Base-by-base conservation (phyloP, 2,329 filamentous ascomycete species). In the Pyrenochaeta sp. region DNA sequence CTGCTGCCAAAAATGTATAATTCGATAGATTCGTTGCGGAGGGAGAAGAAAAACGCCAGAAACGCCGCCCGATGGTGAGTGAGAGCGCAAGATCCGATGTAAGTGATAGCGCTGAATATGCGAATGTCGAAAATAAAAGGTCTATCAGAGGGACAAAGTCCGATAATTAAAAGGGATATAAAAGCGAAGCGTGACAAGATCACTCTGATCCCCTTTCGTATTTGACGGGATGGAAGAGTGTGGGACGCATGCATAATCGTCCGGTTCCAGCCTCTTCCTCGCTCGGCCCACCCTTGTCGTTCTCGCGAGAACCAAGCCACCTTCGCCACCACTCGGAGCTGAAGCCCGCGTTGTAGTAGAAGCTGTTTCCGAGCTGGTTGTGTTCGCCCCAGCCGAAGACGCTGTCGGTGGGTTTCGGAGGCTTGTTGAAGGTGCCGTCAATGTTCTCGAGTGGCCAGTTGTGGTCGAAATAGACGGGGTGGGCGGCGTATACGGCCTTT, bases 391-490 rank as follows among this genome's bases (percentile, higher is more conserved):
- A 82, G 40, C 81, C 82, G 55, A 83, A 84, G 2, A 81, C 79
- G 32, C 77, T 81, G 61, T 81, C 80, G 39, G 76, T 78, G 3
- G 77, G 76, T 56, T 79, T 77, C 22, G 74, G 72, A 5, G 82
- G 81, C 59, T 80, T 78, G 71, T 84, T 84, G 77, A 82, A 82
- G 25, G 79, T 77, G 58, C 78, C 74, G 56, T 83, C 77, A 68
- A 82, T 78, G 53, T 77, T 73, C 52, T 79, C 77, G 15, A 82
- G 71, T 19, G 81, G 79, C 90, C 90, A 93, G 49, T 90, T 85
- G 59, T 90, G 86, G 76, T 94, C 91, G 69, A 92, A 91, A 76
- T 88, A 93, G 46, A 93, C 86, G 1, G 91, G 91, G 75, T 93
- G 91, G 10, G 91, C 91, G 10, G 88, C 90, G 69, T 89, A 91